These are phyloP conservation scores for Pseudotsuga menziesii DNA, from an alignment of 75 land plant species.

Conservation along the genomic window DNA sequence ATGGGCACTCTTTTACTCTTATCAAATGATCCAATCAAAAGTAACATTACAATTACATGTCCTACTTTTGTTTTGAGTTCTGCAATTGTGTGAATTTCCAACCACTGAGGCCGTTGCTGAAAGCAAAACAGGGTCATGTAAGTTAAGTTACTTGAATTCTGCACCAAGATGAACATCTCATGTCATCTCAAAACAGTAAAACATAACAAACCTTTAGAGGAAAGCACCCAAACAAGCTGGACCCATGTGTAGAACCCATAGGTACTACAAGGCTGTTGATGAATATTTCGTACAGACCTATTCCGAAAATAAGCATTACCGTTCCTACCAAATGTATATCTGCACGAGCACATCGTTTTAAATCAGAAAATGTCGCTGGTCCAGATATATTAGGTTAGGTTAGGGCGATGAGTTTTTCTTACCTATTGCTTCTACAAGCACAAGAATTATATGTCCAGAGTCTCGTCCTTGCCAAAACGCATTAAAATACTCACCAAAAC, in stretches of 20 bases:
- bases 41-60: constrained; percentile 35
- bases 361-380: too few species aligned
- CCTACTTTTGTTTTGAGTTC: constrained; percentile 37
- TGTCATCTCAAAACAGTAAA: background rate
- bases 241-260: constrained; percentile 19
- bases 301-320: constrained; percentile 88
- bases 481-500: background rate
- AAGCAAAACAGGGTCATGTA: background rate
- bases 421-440: constrained; percentile 2
- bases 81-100: constrained; percentile 27
- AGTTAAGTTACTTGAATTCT: too few species aligned
- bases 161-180: background rate
- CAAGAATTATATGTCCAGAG: background rate
- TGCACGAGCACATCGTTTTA: constrained; percentile 8
- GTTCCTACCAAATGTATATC: constrained; percentile 87
- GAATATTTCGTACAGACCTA: constrained; percentile 88
- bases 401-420: background rate
- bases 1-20: constrained; percentile 32
- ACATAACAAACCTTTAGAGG: constrained; percentile 37
- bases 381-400: too few species aligned
- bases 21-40: constrained; percentile 29
- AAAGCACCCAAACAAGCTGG: constrained; percentile 74
- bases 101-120: constrained; percentile 42
- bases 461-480: background rate
- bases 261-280: constrained; percentile 48